Evolutionary conservation across 2,329 filamentous ascomycete species (phyloP), one percentile per base, ranked within the genome.

Genomic region (Penicillium sp.): DNA sequence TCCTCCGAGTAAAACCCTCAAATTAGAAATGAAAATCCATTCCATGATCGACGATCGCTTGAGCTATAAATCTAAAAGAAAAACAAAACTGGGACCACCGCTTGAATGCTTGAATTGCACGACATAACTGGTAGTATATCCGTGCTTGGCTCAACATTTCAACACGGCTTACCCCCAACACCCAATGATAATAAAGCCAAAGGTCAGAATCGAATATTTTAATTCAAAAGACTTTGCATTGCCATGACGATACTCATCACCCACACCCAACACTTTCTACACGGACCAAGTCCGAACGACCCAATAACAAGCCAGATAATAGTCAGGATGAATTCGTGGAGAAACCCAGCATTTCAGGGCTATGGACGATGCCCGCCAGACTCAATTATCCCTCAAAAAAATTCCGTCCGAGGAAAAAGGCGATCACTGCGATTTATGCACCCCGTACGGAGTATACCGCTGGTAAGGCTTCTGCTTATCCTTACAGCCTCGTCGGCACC

Each of bases 291-390:
- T 35, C 21, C 21, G 13, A 19, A 21, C 21, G 29, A 21, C 21
- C 48, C 48, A 49, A 49, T 49, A 39, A 49, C 33, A 49, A 26
- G 21, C 21, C 48, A 39, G 48, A 49, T 42, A 49, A 49, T 39
- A n/a, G 48, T 49, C 48, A 49, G 22, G 37, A 42, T 42, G n/a
- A 21, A 14, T 11, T 11, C 37, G 19, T 1, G n/a, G 19, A 42
- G 19, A 10, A n/a, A 37, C n/a, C 21, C 19, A 42, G n/a, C 37
- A 22, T 11, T 42, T 21, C 37, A 42, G 37, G n/a, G 4, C 37
- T 21, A 11, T n/a, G 19, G n/a, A 19, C 27, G n/a, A 42, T 42
- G 37, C 8, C 37, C 37, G 9, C 29, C 5, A 1, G 14, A 14
- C 13, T 42, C 37, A 42, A 22, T 42, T 19, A 21, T n/a, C 10